Evolutionary conservation across 2,329 filamentous ascomycete species (phyloP).

Genomic region (Arthrinium puccinioides): DNA sequence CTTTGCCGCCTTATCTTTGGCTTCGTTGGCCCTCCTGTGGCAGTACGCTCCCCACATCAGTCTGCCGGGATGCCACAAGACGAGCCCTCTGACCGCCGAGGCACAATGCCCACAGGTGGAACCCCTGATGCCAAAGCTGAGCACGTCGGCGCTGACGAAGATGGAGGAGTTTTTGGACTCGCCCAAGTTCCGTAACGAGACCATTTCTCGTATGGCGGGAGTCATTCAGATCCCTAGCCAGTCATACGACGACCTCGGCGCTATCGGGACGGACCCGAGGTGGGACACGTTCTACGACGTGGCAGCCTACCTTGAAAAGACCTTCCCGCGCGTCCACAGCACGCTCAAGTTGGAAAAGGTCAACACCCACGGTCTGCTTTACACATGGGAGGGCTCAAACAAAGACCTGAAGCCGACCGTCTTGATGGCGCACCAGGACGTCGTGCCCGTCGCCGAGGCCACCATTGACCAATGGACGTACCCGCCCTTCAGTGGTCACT

Average conservation of each 20-base stretch:
- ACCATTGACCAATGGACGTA: constrained; percentile 47
- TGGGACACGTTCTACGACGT: constrained; percentile 54
- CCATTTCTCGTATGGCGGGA: constrained; percentile 28
- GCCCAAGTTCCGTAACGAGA: constrained; percentile 23
- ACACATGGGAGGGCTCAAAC: constrained; percentile 48
- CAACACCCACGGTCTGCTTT: constrained; percentile 53
- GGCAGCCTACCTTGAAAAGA: constrained; percentile 37
- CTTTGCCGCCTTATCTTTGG: not conserved
- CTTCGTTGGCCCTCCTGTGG: not conserved
- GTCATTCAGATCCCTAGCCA: constrained; percentile 48
- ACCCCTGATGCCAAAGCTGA: constrained; percentile 21
- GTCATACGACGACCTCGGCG: constrained; percentile 47
- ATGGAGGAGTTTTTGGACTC: constrained; percentile 25
- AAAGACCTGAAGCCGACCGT: constrained; percentile 44
- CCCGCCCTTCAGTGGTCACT: constrained; percentile 52
- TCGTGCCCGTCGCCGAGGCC: constrained; percentile 49
- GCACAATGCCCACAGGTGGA: constrained; percentile 26
- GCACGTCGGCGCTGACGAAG: constrained; percentile 16
- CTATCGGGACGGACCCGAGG: constrained; percentile 45
- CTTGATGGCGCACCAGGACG: constrained; percentile 58
- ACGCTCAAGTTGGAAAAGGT: constrained; percentile 42
- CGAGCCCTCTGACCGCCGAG: not conserved
- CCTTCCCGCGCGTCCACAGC: constrained; percentile 44
- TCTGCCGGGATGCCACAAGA: not conserved
- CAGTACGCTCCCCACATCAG: not conserved